Evolutionary conservation across 345 rosid genomes (phyloP).

Genomic region (Kernera saxatilis): DNA sequence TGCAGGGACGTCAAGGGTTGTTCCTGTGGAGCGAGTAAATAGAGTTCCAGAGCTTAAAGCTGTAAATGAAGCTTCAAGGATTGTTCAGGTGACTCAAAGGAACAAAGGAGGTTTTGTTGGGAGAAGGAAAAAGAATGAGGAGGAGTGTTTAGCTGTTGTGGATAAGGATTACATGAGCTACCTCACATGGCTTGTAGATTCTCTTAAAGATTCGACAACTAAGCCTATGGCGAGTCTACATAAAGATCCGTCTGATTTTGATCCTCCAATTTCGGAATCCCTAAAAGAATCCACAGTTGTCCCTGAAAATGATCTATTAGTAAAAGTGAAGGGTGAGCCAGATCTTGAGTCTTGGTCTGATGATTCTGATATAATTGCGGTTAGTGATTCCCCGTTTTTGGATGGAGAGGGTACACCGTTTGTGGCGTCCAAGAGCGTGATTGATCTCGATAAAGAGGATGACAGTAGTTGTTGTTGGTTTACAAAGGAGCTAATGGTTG

Average conservation of each 20-base stretch:
- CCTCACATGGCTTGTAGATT: constrained; percentile 28
- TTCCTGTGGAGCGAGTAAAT: not conserved
- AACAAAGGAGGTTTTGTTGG: not conserved
- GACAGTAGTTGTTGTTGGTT: not conserved
- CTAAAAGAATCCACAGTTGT: not conserved
- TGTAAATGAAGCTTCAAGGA: not conserved
- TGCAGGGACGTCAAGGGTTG: not conserved
- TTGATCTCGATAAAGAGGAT: constrained; percentile 19
- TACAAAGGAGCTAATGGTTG: constrained; percentile 4
- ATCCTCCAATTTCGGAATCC: not conserved
- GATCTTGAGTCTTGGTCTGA: constrained; percentile 9
- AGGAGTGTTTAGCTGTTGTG: not conserved
- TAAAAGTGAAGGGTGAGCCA: constrained; percentile 11
- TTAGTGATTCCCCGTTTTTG: constrained; percentile 15
- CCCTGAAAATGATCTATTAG: not conserved
- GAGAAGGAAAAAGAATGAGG: not conserved
- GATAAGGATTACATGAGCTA: constrained; percentile 24
- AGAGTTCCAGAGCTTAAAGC: not conserved
- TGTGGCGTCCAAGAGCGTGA: constrained; percentile 19
- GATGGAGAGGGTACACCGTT: constrained; percentile 12
- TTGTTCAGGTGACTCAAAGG: not conserved
- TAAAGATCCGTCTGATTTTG: not conserved
- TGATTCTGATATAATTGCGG: not conserved
- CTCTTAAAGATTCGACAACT: not conserved
- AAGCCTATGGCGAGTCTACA: not conserved